Base-by-base conservation (phyloP, 2,329 filamentous ascomycete species). In the Falciphora oryzae region DNA sequence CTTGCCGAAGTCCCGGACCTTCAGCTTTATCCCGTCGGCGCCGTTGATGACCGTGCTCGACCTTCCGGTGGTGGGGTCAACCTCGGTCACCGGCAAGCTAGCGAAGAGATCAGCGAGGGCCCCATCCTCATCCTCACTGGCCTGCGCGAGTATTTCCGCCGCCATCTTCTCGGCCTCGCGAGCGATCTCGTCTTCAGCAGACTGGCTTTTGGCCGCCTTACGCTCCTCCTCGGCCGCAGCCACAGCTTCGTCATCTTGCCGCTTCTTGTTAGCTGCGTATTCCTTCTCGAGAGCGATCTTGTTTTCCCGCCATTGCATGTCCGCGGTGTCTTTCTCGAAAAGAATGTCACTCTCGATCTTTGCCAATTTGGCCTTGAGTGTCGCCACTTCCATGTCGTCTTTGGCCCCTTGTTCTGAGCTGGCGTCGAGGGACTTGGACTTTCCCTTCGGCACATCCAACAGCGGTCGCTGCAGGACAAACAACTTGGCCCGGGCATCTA, bases 1-100 rank as follows among this genome's bases (percentile, higher is more conserved):
- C 74, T 92, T 92, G 1, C 92, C 93, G 80, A 98, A 97, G 71
- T 97, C 90, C 58, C 91, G 83, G 61, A 96, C 83, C 1, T 80
- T 83, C 4, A 92, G 76, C 65, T 83, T 86, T 7, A 78, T 73
- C 1, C 85, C 83, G 68, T 84, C 75, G 64, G 78, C 69, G 60
- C 80, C 77, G 70, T 81, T 85, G 58, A 86, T 78, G 57, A 84
- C 82, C 0, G 80, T 88, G 53, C 76, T 81, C 2, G 81, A 82
- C 72, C 87, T 84, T n/a, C 86, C 86, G 11, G 83, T 86, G 7
- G 73, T 69, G 5, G 81, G 78, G 69, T 89, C 85, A 6, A 86
- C 79, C 70, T 89, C 85, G 69, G 80, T 83, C 31, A 86, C 81
- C 1, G 87, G 87, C 6, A 90, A 74, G 65, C 80, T 85, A 11